Evolutionary conservation across 1,139 yeast genomes (phyloP).

Genomic region (Saccharomyces pastorianus): DNA sequence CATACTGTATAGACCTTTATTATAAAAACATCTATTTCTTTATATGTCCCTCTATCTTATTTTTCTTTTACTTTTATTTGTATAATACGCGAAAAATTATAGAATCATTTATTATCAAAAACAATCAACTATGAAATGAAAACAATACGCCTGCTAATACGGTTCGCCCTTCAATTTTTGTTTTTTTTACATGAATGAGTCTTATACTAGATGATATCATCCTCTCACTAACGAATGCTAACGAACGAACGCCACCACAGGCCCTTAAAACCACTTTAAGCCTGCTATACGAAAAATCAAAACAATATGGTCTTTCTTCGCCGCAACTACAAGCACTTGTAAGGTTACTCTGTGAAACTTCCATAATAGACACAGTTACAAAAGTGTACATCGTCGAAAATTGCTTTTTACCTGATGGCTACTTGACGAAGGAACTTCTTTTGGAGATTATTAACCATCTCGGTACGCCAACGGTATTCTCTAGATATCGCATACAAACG

Average conservation of each 20-base stretch:
- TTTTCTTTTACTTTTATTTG: background rate
- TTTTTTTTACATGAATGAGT: conserved; percentile 4
- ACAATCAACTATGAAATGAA: background rate
- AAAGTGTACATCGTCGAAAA: conserved; percentile 26
- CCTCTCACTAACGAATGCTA: conserved; percentile 4
- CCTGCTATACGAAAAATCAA: conserved; percentile 12
- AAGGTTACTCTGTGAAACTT: conserved; percentile 16
- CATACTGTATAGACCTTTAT: background rate
- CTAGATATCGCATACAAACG: conserved; percentile 13
- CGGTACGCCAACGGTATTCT: conserved; percentile 24
- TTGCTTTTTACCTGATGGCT: conserved; percentile 31
- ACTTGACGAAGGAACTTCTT: conserved; percentile 24
- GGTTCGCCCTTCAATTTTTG: background rate
- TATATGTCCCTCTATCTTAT: background rate
- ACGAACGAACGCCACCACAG: conserved; percentile 9
- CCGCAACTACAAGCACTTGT: conserved; percentile 13
- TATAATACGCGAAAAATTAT: background rate
- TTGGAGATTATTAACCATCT: conserved; percentile 28
- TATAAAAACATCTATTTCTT: background rate
- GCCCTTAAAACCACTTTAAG: conserved; percentile 11
- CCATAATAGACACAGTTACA: conserved; percentile 14
- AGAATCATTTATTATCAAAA: background rate
- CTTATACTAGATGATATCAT: conserved; percentile 7
- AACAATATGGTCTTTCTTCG: conserved; percentile 18
- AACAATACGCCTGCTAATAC: background rate